Base-by-base conservation (phyloP, 106 monocot genomes). In the Posidonia australis region DNA sequence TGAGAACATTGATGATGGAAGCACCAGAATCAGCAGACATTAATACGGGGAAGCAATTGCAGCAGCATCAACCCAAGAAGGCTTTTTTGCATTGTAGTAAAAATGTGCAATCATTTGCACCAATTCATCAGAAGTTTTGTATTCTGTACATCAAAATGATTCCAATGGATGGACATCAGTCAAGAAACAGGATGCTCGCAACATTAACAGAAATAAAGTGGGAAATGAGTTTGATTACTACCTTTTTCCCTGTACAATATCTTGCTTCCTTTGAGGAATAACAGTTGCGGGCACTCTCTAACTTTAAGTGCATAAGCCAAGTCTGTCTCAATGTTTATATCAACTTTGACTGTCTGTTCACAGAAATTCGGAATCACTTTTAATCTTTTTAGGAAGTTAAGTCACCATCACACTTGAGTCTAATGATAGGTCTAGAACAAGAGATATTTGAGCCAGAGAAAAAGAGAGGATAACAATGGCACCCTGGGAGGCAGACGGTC, bases 401-500 rank as follows among this genome's bases (percentile, higher is more conserved):
- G 11, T 13, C 10, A 5, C 5, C 19, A 14, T 13, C 43, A 21
- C 9, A 13, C 1, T 30, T 19, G 20, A 54, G 27, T 9, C 12
- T 5, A 48, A 2, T 12, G 44, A 23, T 18, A 23, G 45, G 12
- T 21, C 24, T 23, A 64, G 19, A 44, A 22, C 24, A 32, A 46
- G 20, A 27, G 29, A 9, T 48, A 20, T 13, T 20, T 52, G 51
- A 48, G 51, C 17, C 13, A 24, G 16, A n/a, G n/a, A 21, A 20
- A 70, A 5, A 51, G 51, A 43, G 18, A n/a, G 16, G 13, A 20
- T 51, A 5, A 51, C 22, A 53, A 63, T 13, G 53, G 58, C 81
- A 96, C 96, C 76, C 90, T 75, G 31, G 94, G 94, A 74, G 90
- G 94, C 45, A 96, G 55, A 46, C 80, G 79, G 76, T 96, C 94